These are phyloP conservation scores for Cephalotrichum gorgonifer DNA, from an alignment of 2,329 filamentous ascomycete species.

Conservation along the genomic window DNA sequence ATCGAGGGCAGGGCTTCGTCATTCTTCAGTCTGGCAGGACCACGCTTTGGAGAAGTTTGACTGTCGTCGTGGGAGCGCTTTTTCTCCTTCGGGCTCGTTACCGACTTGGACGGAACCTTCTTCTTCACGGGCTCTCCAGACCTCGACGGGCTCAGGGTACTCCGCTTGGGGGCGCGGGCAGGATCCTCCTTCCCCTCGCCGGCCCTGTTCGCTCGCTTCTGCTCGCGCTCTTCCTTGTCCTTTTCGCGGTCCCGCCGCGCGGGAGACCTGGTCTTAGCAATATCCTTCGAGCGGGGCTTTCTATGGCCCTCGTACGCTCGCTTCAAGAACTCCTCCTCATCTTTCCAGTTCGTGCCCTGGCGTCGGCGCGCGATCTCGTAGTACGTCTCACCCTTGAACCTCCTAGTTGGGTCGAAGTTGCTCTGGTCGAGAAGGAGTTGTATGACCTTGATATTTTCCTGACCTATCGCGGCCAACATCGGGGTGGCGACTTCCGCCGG, in stretches of 20 bases:
- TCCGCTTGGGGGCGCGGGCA: constrained; percentile 29
- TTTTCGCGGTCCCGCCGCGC: constrained; percentile 28
- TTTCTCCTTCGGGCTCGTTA: constrained; percentile 37
- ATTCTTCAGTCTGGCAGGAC: constrained; percentile 42
- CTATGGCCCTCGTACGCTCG: constrained; percentile 59
- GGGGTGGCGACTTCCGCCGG: constrained; percentile 72
- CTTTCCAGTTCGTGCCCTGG: constrained; percentile 79
- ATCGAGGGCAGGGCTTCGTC: constrained; percentile 39
- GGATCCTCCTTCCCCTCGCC: constrained; percentile 34
- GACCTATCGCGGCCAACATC: constrained; percentile 87
- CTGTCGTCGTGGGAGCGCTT: constrained; percentile 37
- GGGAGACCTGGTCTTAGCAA: constrained; percentile 39
- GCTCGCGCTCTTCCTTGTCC: constrained; percentile 27
- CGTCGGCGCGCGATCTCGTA: constrained; percentile 77
- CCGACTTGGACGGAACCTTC: constrained; percentile 18
- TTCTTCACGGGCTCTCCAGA: constrained; percentile 37
- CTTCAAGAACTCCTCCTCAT: constrained; percentile 75
- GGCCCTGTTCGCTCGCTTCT: constrained; percentile 27
- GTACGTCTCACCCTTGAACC: constrained; percentile 70
- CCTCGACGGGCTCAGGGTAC: constrained; percentile 35
- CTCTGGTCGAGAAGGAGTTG: constrained; percentile 67
- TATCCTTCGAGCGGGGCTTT: constrained; percentile 34
- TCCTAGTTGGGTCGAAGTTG: constrained; percentile 71
- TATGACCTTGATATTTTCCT: constrained; percentile 77
- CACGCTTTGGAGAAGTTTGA: constrained; percentile 35